Base-by-base conservation (phyloP, 2,329 filamentous ascomycete genomes). In the Coniochaeta hoffmannii region DNA sequence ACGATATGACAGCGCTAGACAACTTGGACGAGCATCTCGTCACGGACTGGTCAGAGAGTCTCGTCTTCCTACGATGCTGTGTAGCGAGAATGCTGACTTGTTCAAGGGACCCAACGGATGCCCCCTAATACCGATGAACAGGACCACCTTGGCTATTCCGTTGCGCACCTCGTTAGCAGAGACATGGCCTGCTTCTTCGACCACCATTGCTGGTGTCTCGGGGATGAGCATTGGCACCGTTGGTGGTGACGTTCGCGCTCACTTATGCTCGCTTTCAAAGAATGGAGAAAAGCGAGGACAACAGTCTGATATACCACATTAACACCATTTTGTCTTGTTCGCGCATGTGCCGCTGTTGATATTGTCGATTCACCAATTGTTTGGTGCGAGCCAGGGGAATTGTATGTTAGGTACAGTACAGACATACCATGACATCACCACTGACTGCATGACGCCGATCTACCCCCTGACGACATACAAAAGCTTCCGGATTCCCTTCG, bases 11-110 rank as follows among this genome's bases (percentile, higher is more conserved):
- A 61, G 69, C 53, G 5, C 71, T 91, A 76, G 83, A 89, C 64
- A 76, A 63, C 0, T 70, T 90, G 53, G 87, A 91, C 67, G 88
- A 92, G 71, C 79, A 83, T 63, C 73, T 91, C 26, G 86, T 90
- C 1, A 90, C 87, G 1, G 86, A 87, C 72, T 80, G 81, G 83
- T 78, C n/a, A n/a, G 56, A 59, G 71, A 66, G 53, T 19, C 30
- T 36, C 12, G 26, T 32, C 9, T 15, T 12, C 5, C 15, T n/a
- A 24, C 30, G 14, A 15, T 22, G 9, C 15, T 19, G 1, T 28
- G 24, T 38, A 19, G 31, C 12, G 12, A 22, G 30, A 35, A 4
- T n/a, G 15, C 6, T 34, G 22, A 51, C 51, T 53, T n/a, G 17
- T 15, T 32, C 15, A 26, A 63, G 61, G 60, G 59, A 63, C 19